phyloP scores from a whole-genome alignment of 192 early-diverging fungal species.

The Entomortierella chlamydospora region DNA sequence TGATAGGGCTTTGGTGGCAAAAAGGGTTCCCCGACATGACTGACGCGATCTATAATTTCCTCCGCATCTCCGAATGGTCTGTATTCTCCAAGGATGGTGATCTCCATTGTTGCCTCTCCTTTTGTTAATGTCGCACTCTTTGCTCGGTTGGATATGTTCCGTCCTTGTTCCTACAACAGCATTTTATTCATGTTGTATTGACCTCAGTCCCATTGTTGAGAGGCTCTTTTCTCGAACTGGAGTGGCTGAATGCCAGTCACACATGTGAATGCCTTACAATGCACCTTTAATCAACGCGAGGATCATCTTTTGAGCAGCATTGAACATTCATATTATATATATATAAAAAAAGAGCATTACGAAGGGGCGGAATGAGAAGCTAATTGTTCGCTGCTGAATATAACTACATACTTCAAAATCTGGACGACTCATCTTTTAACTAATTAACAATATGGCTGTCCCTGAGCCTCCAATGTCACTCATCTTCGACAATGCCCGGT shows the following conservation, averaged over 20 bases:
- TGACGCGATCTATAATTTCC: background rate
- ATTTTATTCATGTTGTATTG: background rate
- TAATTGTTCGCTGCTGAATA: background rate
- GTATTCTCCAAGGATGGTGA: constrained; percentile 29
- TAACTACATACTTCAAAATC: background rate
- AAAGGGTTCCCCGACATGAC: background rate
- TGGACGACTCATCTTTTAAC: background rate
- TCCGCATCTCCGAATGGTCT: background rate
- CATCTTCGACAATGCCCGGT: constrained; percentile 58
- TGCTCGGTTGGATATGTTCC: background rate
- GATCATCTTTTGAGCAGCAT: background rate
- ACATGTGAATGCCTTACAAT: background rate
- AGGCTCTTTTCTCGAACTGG: too few species aligned
- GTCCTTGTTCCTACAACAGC: background rate
- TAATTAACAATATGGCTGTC: constrained; percentile 28
- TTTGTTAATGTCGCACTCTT: background rate
- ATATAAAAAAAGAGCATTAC: background rate
- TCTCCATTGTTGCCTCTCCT: constrained; percentile 15
- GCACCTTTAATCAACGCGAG: too few species aligned
- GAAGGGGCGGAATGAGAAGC: constrained; percentile 4
- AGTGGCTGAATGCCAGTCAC: background rate
- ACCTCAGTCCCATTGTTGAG: too few species aligned
- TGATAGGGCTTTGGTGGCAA: background rate
- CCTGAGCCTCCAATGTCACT: constrained; percentile 52
- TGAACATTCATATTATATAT: background rate